Evolutionary conservation across 371 early-diverging fungal species (phyloP).

Genomic region (Mortierella sp.): DNA sequence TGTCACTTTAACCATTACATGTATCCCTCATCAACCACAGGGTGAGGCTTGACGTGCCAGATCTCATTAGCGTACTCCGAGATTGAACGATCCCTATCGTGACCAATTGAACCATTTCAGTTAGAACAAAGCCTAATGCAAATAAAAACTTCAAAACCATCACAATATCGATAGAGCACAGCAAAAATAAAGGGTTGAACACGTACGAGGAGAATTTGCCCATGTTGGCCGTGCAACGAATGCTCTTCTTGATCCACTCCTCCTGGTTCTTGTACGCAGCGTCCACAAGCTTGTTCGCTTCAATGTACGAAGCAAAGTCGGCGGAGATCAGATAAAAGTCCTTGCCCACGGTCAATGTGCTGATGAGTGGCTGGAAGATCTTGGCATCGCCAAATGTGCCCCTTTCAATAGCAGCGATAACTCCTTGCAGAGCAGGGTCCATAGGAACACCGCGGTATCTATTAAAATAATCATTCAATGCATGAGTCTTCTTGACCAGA

Average conservation of each 20-base stretch:
- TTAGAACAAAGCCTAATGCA: too few relatives aligned
- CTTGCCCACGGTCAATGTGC: conserved; percentile 81
- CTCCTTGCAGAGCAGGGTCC: conserved; percentile 78
- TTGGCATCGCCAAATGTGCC: conserved; percentile 84
- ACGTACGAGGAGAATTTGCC: conserved; percentile 86
- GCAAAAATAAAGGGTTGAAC: too few relatives aligned
- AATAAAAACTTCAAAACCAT: too few relatives aligned
- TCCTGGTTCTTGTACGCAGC: conserved; percentile 77
- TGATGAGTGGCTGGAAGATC: conserved; percentile 78
- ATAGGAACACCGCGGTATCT: conserved; percentile 77
- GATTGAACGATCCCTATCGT: conserved; percentile 74
- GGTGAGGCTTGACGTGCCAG: conserved; percentile 77
- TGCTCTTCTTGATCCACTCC: conserved; percentile 85
- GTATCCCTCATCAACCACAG: conserved; percentile 39
- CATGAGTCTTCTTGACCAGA: too few relatives aligned
- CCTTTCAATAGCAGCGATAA: conserved; percentile 76
- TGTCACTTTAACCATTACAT: conserved; percentile 7
- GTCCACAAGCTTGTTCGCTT: conserved; percentile 80
- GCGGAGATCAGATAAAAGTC: conserved; percentile 89
- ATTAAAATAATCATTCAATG: not conserved
- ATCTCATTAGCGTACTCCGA: conserved; percentile 87
- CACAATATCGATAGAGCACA: too few relatives aligned
- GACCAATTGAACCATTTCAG: too few relatives aligned
- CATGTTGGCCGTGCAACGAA: conserved; percentile 89
- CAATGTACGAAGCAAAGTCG: conserved; percentile 84